Conservation (phyloP, 2,329 filamentous ascomycete genomes). For the Fusarium nisikadoi region DNA sequence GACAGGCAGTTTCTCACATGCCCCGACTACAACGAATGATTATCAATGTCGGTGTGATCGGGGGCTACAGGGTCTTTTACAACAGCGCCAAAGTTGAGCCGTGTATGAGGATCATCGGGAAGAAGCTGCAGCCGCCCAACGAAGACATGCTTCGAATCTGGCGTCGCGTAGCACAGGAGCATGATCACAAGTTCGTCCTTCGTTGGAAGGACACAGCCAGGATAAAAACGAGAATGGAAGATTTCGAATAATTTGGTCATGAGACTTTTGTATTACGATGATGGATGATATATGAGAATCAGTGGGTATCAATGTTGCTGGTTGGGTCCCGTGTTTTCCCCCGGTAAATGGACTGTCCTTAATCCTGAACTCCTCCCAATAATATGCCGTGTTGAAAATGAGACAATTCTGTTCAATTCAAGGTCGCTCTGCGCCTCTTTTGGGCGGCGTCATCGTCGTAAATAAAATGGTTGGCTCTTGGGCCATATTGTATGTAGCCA, state of each 20-base stretch:
- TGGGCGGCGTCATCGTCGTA: neutral
- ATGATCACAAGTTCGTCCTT: neutral
- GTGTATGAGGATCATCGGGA: constrained; percentile 5
- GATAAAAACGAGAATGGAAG: neutral
- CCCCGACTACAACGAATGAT: neutral
- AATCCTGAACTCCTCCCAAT: constrained; percentile 25
- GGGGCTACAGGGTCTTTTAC: neutral
- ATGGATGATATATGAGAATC: constrained; percentile 1
- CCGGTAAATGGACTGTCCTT: neutral
- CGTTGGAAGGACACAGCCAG: constrained; percentile 4
- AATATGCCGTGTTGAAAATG: neutral
- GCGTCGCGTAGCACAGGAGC: constrained; percentile 2
- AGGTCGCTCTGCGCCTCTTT: neutral
- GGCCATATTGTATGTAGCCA: neutral
- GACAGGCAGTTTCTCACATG: constrained; percentile 1
- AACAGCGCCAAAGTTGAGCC: neutral
- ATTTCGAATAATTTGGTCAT: neutral
- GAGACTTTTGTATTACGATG: neutral
- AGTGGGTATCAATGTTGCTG: constrained; percentile 28
- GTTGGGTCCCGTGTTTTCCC: constrained; percentile 14
- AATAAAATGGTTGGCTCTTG: neutral
- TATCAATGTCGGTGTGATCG: neutral
- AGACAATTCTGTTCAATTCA: neutral
- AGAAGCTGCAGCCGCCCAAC: neutral
- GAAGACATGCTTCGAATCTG: constrained; percentile 2